phyloP scores from a whole-genome alignment of 176 grass and related monocot genomes.

The Areca catechu region DNA sequence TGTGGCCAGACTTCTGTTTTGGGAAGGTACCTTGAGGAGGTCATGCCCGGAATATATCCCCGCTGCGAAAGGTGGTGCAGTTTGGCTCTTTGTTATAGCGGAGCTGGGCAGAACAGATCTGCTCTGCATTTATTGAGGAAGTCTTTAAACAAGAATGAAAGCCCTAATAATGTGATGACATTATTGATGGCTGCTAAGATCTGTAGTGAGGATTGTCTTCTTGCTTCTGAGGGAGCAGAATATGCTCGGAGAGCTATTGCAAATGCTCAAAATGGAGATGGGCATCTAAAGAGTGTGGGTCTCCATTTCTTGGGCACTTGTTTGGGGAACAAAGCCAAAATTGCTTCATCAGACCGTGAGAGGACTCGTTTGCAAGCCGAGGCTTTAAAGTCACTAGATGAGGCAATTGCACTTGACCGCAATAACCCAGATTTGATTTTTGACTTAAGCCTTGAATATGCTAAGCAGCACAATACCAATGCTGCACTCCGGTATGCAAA shows the following conservation, averaged over 20 bases:
- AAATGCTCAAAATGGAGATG: conserved; percentile 37
- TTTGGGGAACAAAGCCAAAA: conserved; percentile 61
- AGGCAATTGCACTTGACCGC: conserved; percentile 42
- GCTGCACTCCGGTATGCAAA: conserved; percentile 79
- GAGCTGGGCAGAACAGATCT: conserved; percentile 41
- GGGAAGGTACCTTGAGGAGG: conserved; percentile 65
- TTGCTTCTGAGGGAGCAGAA: conserved; percentile 75
- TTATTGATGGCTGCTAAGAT: conserved; percentile 85
- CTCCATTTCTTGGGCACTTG: conserved; percentile 69
- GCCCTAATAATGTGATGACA: conserved; percentile 52
- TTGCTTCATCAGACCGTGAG: conserved; percentile 75
- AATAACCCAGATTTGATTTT: conserved; percentile 65
- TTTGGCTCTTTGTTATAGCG: conserved; percentile 73
- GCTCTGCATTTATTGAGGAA: conserved; percentile 83
- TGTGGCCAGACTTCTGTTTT: conserved; percentile 75
- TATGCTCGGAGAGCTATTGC: conserved; percentile 66
- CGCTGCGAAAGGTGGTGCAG: conserved; percentile 79
- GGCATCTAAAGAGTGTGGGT: conserved; percentile 59
- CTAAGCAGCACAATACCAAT: conserved; percentile 76
- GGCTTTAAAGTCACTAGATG: conserved; percentile 68
- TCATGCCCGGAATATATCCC: conserved; percentile 78
- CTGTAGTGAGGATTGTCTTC: conserved; percentile 42
- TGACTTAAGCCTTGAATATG: conserved; percentile 74
- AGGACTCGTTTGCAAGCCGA: conserved; percentile 68
- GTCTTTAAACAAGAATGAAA: conserved; percentile 72